Evolutionary conservation across 805 yeast genomes (phyloP), one percentile per base, ranked within the genome.

Genomic region (Grigorovia humatica): DNA sequence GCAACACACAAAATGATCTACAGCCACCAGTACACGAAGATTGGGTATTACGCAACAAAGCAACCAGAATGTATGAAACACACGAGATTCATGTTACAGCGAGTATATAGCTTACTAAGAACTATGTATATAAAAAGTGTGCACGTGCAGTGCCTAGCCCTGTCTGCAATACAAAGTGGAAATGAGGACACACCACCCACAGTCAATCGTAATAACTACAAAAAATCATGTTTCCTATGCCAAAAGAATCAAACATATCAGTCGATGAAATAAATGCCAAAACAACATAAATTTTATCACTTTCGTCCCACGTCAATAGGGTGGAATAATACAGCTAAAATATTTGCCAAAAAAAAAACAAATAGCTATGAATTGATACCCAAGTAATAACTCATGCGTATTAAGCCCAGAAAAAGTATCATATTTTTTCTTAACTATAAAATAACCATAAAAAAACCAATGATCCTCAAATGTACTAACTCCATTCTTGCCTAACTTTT

Each of bases 251-350:
- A 59, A 65, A 64, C 69, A 55, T 64, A 55, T 61, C 60, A 58
- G 69, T 62, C 69, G 63, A 59, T 53, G 50, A 40, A 29, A 23
- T 9, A 4, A 23, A 23, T 23, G 27, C 6, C 27, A 23, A 23
- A 30, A 40, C 7, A 32, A 30, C 29, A 9, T 18, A 17, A 23
- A 48, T 19, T 38, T 50, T 53, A 58, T 51, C 64, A 60, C 67
- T 54, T 58, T 62, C 58, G 69, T 62, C 69, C 64, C 67, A 58
- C 68, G 58, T 50, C 55, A 54, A 62, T 60, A 60, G 68, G 66
- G 69, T 63, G 54, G 56, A 40, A 29, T 15, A 38, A 38, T 38
- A 38, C 15, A 15, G 15, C 19, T 17, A 43, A 41, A 35, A 32
- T 45, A 27, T 41, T 35, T 29, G 20, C 51, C 48, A 35, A 38